A percentile compares a stretch with the other conserved stretches of the same genome.
phyloP scores from a whole-genome alignment of 176 grass and related monocot species.

The Oryza meyeriana region DNA sequence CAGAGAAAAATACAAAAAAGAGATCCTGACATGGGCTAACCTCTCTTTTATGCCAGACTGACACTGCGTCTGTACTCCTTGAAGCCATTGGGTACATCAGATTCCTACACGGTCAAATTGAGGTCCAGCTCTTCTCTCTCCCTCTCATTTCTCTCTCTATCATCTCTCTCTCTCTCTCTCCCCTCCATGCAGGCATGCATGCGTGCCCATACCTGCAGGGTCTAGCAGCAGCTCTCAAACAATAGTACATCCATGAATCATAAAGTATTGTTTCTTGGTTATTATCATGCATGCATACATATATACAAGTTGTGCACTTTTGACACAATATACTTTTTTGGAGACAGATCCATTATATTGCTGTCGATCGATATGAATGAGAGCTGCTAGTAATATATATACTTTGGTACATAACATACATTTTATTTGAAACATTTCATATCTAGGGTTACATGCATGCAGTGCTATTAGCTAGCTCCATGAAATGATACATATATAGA shows the following conservation, averaged over 20 bases:
- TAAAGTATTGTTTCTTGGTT: slow-evolving; percentile 11
- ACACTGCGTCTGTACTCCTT: slow-evolving; percentile 98
- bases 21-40: slow-evolving; percentile 46
- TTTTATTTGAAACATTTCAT: background rate
- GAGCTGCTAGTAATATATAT: background rate
- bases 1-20: slow-evolving; percentile 43
- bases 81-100: slow-evolving; percentile 99
- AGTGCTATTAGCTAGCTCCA: background rate
- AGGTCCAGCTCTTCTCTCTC: slow-evolving; percentile 56
- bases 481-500: background rate
- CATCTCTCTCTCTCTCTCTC: background rate
- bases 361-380: background rate
- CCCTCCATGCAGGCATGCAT: background rate
- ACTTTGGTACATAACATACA: background rate
- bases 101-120: slow-evolving; percentile 99
- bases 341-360: background rate
- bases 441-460: background rate
- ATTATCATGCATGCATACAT: background rate
- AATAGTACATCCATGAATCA: slow-evolving; percentile 10
- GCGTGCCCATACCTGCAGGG: slow-evolving; percentile 15
- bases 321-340: slow-evolving; percentile 13
- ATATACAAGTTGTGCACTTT: background rate
- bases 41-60: slow-evolving; percentile 79
- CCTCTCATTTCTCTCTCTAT: background rate
- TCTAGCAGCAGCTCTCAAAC: background rate